phyloP scores from a whole-genome alignment of 2,329 filamentous ascomycete species.

The Cercospora brassicicola region DNA sequence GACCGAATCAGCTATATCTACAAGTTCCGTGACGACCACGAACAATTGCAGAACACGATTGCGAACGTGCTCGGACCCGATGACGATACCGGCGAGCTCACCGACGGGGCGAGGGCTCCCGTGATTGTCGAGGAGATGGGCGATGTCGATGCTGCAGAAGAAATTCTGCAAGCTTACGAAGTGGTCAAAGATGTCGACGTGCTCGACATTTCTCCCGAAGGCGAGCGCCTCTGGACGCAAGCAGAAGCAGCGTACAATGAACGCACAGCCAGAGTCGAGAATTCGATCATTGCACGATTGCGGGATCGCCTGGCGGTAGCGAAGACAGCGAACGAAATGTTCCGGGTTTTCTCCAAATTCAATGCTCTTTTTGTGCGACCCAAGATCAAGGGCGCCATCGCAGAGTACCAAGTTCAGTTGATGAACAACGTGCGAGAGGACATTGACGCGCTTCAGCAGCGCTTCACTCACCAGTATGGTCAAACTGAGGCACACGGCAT shows the following conservation, averaged over 20 bases:
- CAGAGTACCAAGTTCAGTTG: constrained; percentile 95
- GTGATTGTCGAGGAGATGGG: constrained; percentile 90
- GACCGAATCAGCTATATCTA: constrained; percentile 88
- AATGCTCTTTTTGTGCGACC: constrained; percentile 97
- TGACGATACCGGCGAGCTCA: constrained; percentile 53
- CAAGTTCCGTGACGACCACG: constrained; percentile 94
- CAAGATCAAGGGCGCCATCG: constrained; percentile 98
- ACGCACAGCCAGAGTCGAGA: constrained; percentile 93
- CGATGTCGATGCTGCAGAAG: constrained; percentile 93
- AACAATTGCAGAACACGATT: constrained; percentile 94
- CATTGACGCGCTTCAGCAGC: constrained; percentile 87
- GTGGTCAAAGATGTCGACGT: constrained; percentile 93
- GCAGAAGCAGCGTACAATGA: constrained; percentile 97
- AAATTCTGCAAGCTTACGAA: constrained; percentile 92
- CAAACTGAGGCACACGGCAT: constrained; percentile 97
- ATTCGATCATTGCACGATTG: constrained; percentile 94
- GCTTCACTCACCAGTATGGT: constrained; percentile 98
- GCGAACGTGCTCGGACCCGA: constrained; percentile 86
- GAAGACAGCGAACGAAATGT: constrained; percentile 99
- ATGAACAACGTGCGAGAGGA: constrained; percentile 98
- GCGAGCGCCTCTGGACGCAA: constrained; percentile 87
- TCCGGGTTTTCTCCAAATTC: constrained; percentile 99
- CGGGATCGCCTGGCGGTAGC: constrained; percentile 91
- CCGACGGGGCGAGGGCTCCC: constrained; percentile 60
- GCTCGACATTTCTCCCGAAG: constrained; percentile 84